Evolutionary conservation across 1,284 basidiomycete species (phyloP), one percentile per base, ranked within the genome.

Genomic region (Pseudozyma sp.): DNA sequence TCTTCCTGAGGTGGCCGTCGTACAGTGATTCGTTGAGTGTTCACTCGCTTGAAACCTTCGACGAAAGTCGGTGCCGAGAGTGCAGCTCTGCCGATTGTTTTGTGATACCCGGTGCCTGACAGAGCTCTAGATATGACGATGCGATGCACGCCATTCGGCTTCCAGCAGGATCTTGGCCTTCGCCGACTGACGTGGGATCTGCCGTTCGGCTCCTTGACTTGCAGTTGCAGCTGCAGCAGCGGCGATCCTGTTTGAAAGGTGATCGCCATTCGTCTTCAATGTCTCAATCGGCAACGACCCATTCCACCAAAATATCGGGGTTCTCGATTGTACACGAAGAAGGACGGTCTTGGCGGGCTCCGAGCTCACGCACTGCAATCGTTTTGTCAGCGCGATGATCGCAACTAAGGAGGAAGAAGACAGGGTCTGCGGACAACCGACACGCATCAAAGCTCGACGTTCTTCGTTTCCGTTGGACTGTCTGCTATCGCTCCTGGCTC

Each of bases 191-290:
- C 12, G 18, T 5, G 13, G 13, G 35, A 14, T 57, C 34, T 58
- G 56, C 56, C 39, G 25, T 18, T 42, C 40, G 48, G 40, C 50
- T 31, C 25, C 25, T 31, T 31, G 25, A 31, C 25, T 31, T 31
- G 25, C 25, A 35, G 18, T 49, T 14, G 19, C 39, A 13, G 4
- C 21, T 14, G 12, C n/a, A 21, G 18, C 21, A 21, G 21, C 18
- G 36, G 34, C 11, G 31, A 51, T 36, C 35, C 36, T 36, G 25
- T 38, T 35, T 12, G 31, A 35, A 25, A 8, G 13, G 18, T 16
- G 48, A 49, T 51, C 35, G 49, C 49, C 35, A 21, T 51, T 51
- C 38, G 49, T 51, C 35, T 51, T 51, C 16, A 38, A 11, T 18
- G 8, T 3, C 34, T 18, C n/a, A 7, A 18, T 31, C n/a, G 5